Evolutionary conservation across 1,284 basidiomycete genomes (phyloP), one percentile per base, ranked within the genome.

Genomic region (Ceratobasidium sp.): DNA sequence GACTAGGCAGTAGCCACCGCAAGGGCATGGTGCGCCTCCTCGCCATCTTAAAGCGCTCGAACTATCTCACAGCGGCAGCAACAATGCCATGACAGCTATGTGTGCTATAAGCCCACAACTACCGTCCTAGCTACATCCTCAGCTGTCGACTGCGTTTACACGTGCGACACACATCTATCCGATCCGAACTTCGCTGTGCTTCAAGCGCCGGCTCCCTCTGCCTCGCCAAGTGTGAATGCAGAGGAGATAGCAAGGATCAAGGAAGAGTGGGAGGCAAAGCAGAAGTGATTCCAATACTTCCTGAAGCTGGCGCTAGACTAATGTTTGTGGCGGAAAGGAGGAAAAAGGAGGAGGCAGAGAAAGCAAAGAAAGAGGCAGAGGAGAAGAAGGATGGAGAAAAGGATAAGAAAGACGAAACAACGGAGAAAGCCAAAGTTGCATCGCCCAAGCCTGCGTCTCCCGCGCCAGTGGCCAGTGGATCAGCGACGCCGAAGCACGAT

Each of bases 221-320:
- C 79, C 46, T 87, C 86, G 77, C 78, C 81, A 49, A 82, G 81
- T 2, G 77, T 88, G 72, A 87, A 84, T 74, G 81, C 87, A 18
- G 91, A 91, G 76, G 92, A 92, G 79, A 89, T 94, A 62, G 87
- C 86, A 14, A 89, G 85, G 78, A 85, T 91, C 74, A 92, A 91
- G 80, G 86, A 85, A 76, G 91, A 94, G 79, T 94, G 89, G 88
- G 91, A 93, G 80, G 89, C 89, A 74, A 87, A 86, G 78, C 90
- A 85, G 78, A 80, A 73, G 66, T 50, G 54, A 69, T 2, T 46
- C 7, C 21, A 43, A 11, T 28, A 38, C 35, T 54, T 49, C 16
- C 6, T 23, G 4, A 4, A 49, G 6, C 47, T 32, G 52, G 38
- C 13, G 55, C 26, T 35, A 26, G 46, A 54, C 30, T 26, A 47